Evolutionary conservation across 805 yeast species (phyloP), one percentile per base, ranked within the genome.

Genomic region (Jamesozyma rosinii): DNA sequence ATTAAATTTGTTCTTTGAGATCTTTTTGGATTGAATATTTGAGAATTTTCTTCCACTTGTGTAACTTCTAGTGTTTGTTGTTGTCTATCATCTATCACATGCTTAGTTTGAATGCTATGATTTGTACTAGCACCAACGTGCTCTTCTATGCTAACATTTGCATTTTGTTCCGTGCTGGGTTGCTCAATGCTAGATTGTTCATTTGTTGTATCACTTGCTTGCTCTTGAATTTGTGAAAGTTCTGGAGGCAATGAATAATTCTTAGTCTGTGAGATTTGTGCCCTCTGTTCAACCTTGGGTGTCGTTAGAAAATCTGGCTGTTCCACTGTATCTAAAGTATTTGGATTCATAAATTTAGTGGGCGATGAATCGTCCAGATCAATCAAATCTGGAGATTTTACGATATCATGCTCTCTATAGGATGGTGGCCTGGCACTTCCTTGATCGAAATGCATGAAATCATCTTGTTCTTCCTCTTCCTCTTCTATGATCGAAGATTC

Each of bases 341-440:
- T 33, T 9, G 15, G 5, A 3, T 27, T 29, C 2, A 24, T 24
- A 29, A 27, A 41, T 26, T 34, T 27, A 5, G 30, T 31, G 4
- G 43, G 47, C 35, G 52, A 48, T 5, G 41, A 44, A 34, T 62
- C 69, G 37, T 56, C 58, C 3, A 68, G 46, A 42, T 68, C 66
- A 17, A 68, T 66, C 29, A 68, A 46, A 39, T 67, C 61, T 21
- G 72, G 72, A 1, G 67, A 56, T 11, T 37, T 5, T 4, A 4
- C 13, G 3, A 20, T 14, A 3, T 8, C 11, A 10, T 10, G 17
- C 11, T 42, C 41, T 26, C 32, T 6, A 24, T 24, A 11, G 10
- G 6, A 11, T 24, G 11, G 29, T 8, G 29, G 29, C 10, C 11
- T 24, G 11, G 29, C 29, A 24, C 11, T 24, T 6, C 11, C 6